Evolutionary conservation across 2,329 filamentous ascomycete genomes (phyloP), one percentile per base, ranked within the genome.

Genomic region (Diaporthe vexans): DNA sequence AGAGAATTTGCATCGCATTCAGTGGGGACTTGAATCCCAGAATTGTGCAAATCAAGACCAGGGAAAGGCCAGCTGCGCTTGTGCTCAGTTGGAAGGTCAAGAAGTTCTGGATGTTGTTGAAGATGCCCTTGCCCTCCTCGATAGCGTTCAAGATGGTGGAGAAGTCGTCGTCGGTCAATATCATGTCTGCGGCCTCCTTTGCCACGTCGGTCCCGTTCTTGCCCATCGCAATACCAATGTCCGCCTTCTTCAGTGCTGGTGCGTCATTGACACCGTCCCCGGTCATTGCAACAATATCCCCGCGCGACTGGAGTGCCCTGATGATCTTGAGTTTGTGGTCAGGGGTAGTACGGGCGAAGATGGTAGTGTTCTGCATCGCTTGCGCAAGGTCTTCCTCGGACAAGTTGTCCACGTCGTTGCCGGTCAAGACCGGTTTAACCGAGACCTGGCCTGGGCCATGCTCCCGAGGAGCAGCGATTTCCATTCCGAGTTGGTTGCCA

Each of bases 81-180:
- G 97, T 99, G 83, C 95, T 98, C 74, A 99, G 90, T 86, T 99
- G 97, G 85, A 99, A 99, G 0, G 97, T 98, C 77, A 99, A 89
- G 85, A 99, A 99, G 84, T 99, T 99, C 82, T 99, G 97, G 78
- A 99, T 98, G 83, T 99, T 99, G 89, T 97, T 98, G 85, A 99
- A 99, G 78, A 99, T 99, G 72, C 95, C 97, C 84, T 99, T 99
- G 84, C 97, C 97, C 85, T 99, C 97, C 83, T 99, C 97, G 76
- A 99, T 99, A 40, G 97, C 97, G 75, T 92, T 94, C 15, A 99
- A 88, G 76, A 99, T 99, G 7, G 94, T 97, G 0, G 93, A 94
- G 82, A 97, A 97, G 83, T 97, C 94, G 82, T 97, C 94, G 78
- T 97, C 94, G 0, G 94, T 97, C 70, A 97, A 85, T 77, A 97